A percentile compares a stretch with the other conserved stretches of the same genome.
These are phyloP conservation scores for Phytophthora megakarya DNA, from an alignment of 352 stramenopile genomes.

Conservation along the genomic window DNA sequence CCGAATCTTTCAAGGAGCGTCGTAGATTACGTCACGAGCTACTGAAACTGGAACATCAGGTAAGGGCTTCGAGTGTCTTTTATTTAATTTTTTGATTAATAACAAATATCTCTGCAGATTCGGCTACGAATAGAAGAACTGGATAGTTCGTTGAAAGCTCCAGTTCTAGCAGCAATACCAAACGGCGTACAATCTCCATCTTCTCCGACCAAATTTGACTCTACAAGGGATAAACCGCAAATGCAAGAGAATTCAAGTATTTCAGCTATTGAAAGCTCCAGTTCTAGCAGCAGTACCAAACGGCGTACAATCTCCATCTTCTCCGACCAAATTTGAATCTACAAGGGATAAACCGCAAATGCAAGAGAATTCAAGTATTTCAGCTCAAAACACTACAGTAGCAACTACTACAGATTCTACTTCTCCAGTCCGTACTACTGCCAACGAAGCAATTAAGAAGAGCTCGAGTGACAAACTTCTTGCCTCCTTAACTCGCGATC, in stretches of 20 bases:
- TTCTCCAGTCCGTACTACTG: not conserved
- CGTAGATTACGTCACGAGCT: constrained; percentile 76
- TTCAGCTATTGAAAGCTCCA: no score
- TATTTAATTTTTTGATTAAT: not conserved
- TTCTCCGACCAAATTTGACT: not conserved
- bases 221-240: constrained; percentile 1
- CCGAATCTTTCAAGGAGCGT: constrained; percentile 86
- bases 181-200: not conserved
- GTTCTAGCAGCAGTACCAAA: not conserved
- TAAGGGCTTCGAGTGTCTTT: constrained; percentile 6
- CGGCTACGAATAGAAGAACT: constrained; percentile 15
- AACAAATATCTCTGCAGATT: constrained; percentile 17
- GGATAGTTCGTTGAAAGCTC: not conserved
- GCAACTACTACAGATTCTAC: not conserved
- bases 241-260: constrained; percentile 2
- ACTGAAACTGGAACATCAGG: constrained; percentile 83
- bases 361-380: constrained; percentile 3
- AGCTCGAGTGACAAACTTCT: constrained; percentile 8
- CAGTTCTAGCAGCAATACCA: not conserved
- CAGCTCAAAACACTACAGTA: not conserved
- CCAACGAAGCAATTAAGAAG: constrained; percentile 7
- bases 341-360: not conserved
- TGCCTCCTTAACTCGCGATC: constrained; percentile 13
- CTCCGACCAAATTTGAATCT: not conserved
- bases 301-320: not conserved